A percentile compares a stretch with the other conserved stretches of the same genome.
Evolutionary conservation across 148 eudicot species (phyloP).

Genomic region (Camellia granthamiana): DNA sequence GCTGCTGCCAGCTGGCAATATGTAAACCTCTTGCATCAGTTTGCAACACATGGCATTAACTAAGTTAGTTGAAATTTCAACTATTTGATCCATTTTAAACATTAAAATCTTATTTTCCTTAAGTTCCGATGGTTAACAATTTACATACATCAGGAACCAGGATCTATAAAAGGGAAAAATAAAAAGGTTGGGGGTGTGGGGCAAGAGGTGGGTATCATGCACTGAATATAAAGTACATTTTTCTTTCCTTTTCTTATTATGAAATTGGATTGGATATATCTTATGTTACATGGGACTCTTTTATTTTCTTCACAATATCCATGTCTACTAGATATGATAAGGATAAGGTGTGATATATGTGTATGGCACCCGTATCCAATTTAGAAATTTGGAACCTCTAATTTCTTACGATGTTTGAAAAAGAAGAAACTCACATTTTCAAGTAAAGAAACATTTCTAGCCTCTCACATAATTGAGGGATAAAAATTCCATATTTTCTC

Average conservation of each 20-base stretch:
- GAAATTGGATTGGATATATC: neutral
- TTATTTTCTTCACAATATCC: too few species aligned
- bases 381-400: too few species aligned
- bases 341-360: too few species aligned
- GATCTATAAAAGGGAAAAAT: neutral
- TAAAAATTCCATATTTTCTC: too few species aligned
- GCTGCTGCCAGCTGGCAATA: neutral
- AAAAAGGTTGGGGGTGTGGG: neutral
- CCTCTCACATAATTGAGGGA: too few species aligned
- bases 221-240: neutral
- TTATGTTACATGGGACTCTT: too few species aligned
- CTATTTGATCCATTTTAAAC: neutral
- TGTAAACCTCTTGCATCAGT: neutral
- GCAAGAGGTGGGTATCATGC: neutral
- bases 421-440: too few species aligned
- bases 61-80: neutral
- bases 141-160: neutral
- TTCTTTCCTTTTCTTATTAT: neutral
- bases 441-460: too few species aligned
- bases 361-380: too few species aligned
- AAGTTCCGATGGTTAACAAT: neutral
- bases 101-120: neutral
- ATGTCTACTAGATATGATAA: too few species aligned
- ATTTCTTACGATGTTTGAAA: too few species aligned
- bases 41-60: neutral